Evolutionary conservation across 768 basidiomycete genomes (phyloP), one percentile per base, ranked within the genome.

Genomic region (Candolleomyces aberdarensis): DNA sequence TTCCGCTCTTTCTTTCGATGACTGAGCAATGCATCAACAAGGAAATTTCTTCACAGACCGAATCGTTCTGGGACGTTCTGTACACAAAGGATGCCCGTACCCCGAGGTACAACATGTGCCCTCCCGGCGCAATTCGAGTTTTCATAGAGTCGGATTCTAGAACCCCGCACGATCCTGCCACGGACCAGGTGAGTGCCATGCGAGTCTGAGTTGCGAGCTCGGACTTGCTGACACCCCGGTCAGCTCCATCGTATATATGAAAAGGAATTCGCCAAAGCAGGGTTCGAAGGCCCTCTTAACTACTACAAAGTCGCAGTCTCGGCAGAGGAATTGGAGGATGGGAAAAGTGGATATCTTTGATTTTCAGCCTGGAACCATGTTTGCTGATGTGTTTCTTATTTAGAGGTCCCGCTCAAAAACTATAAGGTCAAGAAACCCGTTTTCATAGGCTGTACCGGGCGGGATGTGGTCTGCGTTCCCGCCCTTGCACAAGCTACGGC

Each of bases 1-100:
- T 44, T 5, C n/a, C 57, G 32, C 44, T 11, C 43, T 10, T 31
- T 19, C 20, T 32, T 32, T 32, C 32, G 9, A 9, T 32, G 32
- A 32, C 32, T 9, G 9, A 32, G 32, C 32, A 5, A 9, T 32
- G 32, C 32, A 32, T 9, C 32, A 32, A 32, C 32, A 32, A 5
- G 32, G 5, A 9, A 50, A 3, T 31, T 58, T 19, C 36, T 56
- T 9, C 32, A 14, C 14, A 80, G 75, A 65, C 75, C 40, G 80
- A 81, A 32, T 76, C 75, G 0, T 80, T 80, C 68, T 71, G 70
- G 32, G 72, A 65, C 40, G 20, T 75, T 5, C 0, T 77, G 2
- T 72, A 74, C 55, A 64, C 77, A 0, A 52, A 56, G 29, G 58
- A 63, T 32, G n/a, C 46, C 5, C 58, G 57, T 17, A 19, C 62